Conservation (phyloP, 768 basidiomycete species). For the Hebeloma cylindrosporum region DNA sequence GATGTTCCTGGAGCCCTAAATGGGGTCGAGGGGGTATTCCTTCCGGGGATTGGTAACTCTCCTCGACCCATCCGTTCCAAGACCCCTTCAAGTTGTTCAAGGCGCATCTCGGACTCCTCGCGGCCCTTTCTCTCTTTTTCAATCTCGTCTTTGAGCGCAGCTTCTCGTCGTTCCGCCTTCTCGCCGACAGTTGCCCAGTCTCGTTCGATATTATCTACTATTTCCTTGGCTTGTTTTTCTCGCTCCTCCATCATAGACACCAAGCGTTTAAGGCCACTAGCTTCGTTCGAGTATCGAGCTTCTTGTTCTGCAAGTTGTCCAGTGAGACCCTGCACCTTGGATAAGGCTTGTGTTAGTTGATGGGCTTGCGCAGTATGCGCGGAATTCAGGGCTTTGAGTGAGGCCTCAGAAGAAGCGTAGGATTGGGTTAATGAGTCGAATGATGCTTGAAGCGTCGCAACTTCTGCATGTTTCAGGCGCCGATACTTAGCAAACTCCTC, state of each 20-base stretch:
- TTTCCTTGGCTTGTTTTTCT: constrained; percentile 79
- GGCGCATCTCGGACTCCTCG: constrained; percentile 68
- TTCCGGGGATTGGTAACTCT: constrained; percentile 60
- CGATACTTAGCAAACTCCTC: constrained; percentile 86
- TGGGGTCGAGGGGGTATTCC: constrained; percentile 50
- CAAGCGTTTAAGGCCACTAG: constrained; percentile 68
- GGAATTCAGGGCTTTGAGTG: constrained; percentile 72
- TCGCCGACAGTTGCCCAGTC: constrained; percentile 80
- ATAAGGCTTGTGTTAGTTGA: constrained; percentile 75
- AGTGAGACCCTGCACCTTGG: constrained; percentile 71
- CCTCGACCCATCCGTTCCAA: constrained; percentile 70
- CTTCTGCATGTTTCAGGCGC: constrained; percentile 76
- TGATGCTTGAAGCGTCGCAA: constrained; percentile 71
- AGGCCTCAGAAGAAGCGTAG: constrained; percentile 62
- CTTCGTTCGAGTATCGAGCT: constrained; percentile 77
- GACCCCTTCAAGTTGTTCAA: constrained; percentile 73
- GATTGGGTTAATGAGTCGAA: constrained; percentile 73
- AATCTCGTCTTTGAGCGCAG: constrained; percentile 63
- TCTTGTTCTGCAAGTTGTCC: constrained; percentile 85
- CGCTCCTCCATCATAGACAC: constrained; percentile 86
- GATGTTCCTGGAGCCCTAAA: constrained; percentile 37
- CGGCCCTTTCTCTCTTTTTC: constrained; percentile 69
- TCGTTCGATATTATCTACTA: constrained; percentile 78
- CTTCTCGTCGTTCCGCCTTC: constrained; percentile 66
- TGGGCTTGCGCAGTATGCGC: constrained; percentile 69